phyloP scores from a whole-genome alignment of 495 filamentous ascomycete genomes.

The Trichoderma erinaceum region DNA sequence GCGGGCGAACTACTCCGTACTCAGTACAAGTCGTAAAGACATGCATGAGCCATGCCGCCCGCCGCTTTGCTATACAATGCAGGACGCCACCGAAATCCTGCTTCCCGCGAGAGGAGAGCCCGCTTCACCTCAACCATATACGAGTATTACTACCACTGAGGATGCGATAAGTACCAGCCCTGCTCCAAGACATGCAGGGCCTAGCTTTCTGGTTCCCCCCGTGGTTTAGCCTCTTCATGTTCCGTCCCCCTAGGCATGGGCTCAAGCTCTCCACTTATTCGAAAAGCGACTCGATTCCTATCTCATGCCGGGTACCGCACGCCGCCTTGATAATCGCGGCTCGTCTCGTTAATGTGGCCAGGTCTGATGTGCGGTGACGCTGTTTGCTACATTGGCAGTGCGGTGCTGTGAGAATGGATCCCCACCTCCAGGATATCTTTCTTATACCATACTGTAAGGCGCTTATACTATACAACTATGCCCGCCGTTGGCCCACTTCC shows the following conservation, averaged over 20 bases:
- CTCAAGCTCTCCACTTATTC: neutral
- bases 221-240: constrained; percentile 2
- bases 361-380: neutral
- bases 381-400: neutral
- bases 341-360: no score
- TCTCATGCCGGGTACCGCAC: neutral
- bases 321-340: neutral
- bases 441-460: neutral
- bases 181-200: neutral
- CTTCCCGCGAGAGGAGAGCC: neutral
- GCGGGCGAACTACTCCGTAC: constrained; percentile 12
- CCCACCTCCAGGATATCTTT: neutral
- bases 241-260: neutral
- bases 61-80: neutral
- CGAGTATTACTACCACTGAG: neutral
- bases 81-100: constrained; percentile 5
- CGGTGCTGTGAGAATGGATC: neutral
- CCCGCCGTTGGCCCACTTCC: neutral
- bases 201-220: neutral
- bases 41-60: constrained; percentile 8
- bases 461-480: neutral
- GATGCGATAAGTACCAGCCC: constrained; percentile 1
- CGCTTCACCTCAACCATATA: neutral
- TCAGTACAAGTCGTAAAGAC: neutral
- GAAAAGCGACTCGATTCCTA: neutral